Base-by-base conservation (phyloP, 257 asterid genomes). In the Ocimum tenuiflorum region DNA sequence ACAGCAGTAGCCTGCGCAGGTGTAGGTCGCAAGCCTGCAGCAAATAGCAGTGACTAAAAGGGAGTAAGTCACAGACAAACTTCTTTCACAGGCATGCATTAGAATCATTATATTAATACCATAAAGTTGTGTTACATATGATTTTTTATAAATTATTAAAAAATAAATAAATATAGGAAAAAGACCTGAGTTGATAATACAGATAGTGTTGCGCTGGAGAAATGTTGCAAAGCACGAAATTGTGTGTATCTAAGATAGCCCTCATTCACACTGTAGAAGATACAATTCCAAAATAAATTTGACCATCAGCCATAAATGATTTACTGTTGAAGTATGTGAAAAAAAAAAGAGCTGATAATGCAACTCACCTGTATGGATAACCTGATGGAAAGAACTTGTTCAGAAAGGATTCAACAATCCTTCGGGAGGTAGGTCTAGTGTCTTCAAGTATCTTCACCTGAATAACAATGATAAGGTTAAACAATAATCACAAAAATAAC, bases 1-100 rank as follows among this genome's bases (percentile, higher is more conserved):
- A 86, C 97, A 60, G 97, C 99, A 45, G 99, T 90, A 24, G 99
- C 97, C 75, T 94, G 99, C 19, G 99, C 99, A 61, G 97, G 95
- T 22, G 97, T 94, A 53, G 99, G 97, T 61, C 99, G 85, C 73
- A 94, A 82, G 57, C 99, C 99, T 83, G 99, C 99, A 83, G 99
- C 97, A 80, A 88, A 88, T 58, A 90, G 82, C 78, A 90, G 85
- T 63, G 97, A 94, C 99, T 94, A 84, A 80, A 77, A 81, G 88
- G 86, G 83, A 76, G 73, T 77, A 70, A 92, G 80, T 1, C 31
- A 27, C 31, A 2, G 31, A 27, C 3, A 27, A 58, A 61, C 56
- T 65, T 27, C 63, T 70, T 57, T 20, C 42, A 41, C 13, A 72
- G 48, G 51, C 18, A 45, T 50, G 71, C 53, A 24, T 73, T 51